Percentiles rank a stretch among this genome's conserved stretches.
These are phyloP conservation scores for Bryum argenteum DNA, from an alignment of 225 moss, liverwort and hornwort species.

Conservation along the genomic window DNA sequence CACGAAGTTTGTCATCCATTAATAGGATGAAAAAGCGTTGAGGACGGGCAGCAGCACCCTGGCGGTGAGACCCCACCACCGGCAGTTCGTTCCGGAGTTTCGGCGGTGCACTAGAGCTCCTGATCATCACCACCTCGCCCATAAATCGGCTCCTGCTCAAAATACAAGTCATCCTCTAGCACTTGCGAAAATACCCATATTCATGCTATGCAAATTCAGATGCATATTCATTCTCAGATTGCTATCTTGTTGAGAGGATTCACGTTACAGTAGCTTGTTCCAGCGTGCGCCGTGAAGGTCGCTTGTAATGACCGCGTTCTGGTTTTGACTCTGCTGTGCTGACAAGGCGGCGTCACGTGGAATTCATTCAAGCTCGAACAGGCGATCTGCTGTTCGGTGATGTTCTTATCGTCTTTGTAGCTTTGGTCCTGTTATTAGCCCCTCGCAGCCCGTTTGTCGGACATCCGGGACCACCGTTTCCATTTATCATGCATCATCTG, in stretches of 20 bases:
- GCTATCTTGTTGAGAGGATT: background rate
- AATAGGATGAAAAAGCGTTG: background rate
- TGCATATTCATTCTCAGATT: too few relatives aligned
- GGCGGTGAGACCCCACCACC: constrained; percentile 24
- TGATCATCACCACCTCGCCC: constrained; percentile 18
- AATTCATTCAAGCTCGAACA: constrained; percentile 22
- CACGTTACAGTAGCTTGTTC: background rate
- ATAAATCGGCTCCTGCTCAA: constrained; percentile 5
- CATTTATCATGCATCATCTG: constrained; percentile 17
- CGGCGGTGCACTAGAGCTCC: constrained; percentile 5
- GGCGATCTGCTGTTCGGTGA: constrained; percentile 30
- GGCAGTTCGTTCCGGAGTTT: background rate
- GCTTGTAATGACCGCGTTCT: constrained; percentile 10
- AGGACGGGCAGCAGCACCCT: background rate
- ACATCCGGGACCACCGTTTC: constrained; percentile 25
- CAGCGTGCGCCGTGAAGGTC: constrained; percentile 9
- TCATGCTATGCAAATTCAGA: too few relatives aligned
- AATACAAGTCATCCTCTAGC: background rate
- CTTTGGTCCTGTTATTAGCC: constrained; percentile 11
- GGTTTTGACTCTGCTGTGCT: constrained; percentile 35
- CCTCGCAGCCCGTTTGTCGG: constrained; percentile 26
- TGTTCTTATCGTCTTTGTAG: constrained; percentile 34
- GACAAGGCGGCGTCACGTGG: constrained; percentile 46
- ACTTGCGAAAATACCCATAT: too few relatives aligned
- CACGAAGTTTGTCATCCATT: background rate